Conservation (phyloP, 2,329 filamentous ascomycete genomes). For the Emericellopsis cladophorae region DNA sequence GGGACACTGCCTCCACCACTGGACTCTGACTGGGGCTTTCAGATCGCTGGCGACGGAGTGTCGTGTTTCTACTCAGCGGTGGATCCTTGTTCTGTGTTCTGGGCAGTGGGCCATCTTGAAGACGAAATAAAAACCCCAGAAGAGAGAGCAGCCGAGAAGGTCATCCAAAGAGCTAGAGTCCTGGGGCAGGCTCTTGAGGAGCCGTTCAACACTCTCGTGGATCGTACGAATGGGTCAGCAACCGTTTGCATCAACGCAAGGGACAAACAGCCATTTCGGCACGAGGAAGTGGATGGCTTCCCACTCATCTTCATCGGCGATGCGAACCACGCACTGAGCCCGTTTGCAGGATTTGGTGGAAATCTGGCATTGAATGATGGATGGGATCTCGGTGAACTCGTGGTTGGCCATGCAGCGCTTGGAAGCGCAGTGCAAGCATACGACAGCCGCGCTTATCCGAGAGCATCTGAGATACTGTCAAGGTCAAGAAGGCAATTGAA, state of each 20-base stretch:
- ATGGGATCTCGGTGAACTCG: slow-evolving; percentile 28
- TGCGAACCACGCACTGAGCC: slow-evolving; percentile 34
- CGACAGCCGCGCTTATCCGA: slow-evolving; percentile 20
- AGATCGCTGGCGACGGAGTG: slow-evolving; percentile 22
- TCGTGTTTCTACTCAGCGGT: slow-evolving; percentile 31
- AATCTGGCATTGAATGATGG: slow-evolving; percentile 33
- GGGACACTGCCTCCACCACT: slow-evolving; percentile 16
- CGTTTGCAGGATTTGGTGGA: slow-evolving; percentile 34
- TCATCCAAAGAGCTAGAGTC: slow-evolving; percentile 17
- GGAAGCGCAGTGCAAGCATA: slow-evolving; percentile 16
- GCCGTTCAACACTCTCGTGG: slow-evolving; percentile 24
- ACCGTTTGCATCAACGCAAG: slow-evolving; percentile 24
- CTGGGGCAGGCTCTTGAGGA: slow-evolving; percentile 21
- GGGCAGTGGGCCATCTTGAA: slow-evolving; percentile 25
- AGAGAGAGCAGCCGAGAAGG: neutral
- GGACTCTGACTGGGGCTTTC: slow-evolving; percentile 24
- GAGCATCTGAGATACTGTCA: slow-evolving; percentile 13
- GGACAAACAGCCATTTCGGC: slow-evolving; percentile 32
- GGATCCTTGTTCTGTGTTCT: slow-evolving; percentile 24
- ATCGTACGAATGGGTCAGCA: slow-evolving; percentile 22
- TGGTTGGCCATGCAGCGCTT: slow-evolving; percentile 14
- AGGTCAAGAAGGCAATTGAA: slow-evolving; percentile 10
- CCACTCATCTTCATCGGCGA: slow-evolving; percentile 34
- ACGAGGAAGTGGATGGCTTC: slow-evolving; percentile 5
- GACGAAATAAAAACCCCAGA: slow-evolving; percentile 9